These are phyloP conservation scores for Talaromyces sp. DNA, from an alignment of 2,329 filamentous ascomycete species.

Conservation along the genomic window DNA sequence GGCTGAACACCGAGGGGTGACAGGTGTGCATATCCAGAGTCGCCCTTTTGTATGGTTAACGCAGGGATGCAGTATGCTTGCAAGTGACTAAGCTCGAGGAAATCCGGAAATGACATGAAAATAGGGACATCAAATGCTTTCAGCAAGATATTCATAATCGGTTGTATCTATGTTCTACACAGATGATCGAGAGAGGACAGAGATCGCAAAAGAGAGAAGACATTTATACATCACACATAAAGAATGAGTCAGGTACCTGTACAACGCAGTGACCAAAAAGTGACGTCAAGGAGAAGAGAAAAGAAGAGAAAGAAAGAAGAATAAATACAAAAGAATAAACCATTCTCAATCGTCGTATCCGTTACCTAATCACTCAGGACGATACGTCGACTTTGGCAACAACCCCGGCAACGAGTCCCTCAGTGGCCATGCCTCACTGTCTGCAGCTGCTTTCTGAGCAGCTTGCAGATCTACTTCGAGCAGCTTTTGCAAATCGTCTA, in stretches of 20 bases:
- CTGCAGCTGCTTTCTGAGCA: constrained; percentile 1
- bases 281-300: neutral
- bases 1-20: neutral
- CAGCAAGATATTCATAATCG: neutral
- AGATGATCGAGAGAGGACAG: neutral
- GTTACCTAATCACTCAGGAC: neutral
- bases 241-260: neutral
- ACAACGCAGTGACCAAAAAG: neutral
- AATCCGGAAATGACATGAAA: neutral
- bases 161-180: neutral
- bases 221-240: neutral
- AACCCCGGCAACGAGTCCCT: constrained; percentile 4
- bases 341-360: neutral
- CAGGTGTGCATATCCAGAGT: neutral
- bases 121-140: neutral
- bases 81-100: neutral
- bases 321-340: neutral
- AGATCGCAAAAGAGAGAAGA: neutral
- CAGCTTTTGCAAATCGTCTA: constrained; percentile 5
- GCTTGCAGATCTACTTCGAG: constrained; percentile 9
- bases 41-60: neutral
- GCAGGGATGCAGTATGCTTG: neutral
- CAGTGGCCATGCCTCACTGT: constrained; percentile 9
- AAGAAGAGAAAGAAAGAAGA: neutral
- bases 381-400: constrained; percentile 10